phyloP scores from a whole-genome alignment of 2,329 filamentous ascomycete species.

The Neodidymelliopsis sp. region DNA sequence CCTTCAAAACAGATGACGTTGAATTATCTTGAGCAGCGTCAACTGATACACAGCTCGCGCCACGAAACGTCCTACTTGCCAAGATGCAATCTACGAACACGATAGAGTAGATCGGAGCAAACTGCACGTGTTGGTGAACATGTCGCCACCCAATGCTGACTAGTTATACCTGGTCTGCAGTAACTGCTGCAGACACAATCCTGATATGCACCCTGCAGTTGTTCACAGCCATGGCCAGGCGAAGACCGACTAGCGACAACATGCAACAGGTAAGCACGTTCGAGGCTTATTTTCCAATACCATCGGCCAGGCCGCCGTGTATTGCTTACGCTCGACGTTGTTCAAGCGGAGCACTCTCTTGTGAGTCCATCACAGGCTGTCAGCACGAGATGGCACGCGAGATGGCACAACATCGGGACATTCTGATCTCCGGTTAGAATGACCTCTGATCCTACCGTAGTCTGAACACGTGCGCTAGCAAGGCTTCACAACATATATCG shows the following conservation, averaged over 20 bases:
- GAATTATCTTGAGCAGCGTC: not conserved
- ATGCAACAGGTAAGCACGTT: constrained; percentile 7
- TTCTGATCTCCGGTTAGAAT: constrained; percentile 8
- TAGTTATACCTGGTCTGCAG: constrained; percentile 7
- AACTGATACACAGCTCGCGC: constrained; percentile 7
- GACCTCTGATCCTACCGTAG: constrained; percentile 3
- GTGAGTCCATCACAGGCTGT: constrained; percentile 1
- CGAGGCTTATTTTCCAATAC: not conserved
- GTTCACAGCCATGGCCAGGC: constrained; percentile 19
- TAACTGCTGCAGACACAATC: constrained; percentile 1
- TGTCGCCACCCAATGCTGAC: constrained; percentile 9
- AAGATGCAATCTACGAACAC: constrained; percentile 6
- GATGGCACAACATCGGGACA: constrained; percentile 9
- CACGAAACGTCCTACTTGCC: constrained; percentile 6
- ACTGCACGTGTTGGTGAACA: not conserved
- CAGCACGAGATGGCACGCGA: constrained; percentile 8
- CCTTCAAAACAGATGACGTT: constrained; percentile 9
- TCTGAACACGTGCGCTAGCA: constrained; percentile 17
- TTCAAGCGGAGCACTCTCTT: not conserved
- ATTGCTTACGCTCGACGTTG: not conserved
- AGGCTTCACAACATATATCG: constrained; percentile 18
- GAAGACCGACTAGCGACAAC: constrained; percentile 11
- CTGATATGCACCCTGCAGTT: constrained; percentile 19
- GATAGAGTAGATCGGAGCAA: not conserved
- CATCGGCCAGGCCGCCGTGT: constrained; percentile 1